Evolutionary conservation across 257 asterid species (phyloP).

Genomic region (Forsythia suspensa): DNA sequence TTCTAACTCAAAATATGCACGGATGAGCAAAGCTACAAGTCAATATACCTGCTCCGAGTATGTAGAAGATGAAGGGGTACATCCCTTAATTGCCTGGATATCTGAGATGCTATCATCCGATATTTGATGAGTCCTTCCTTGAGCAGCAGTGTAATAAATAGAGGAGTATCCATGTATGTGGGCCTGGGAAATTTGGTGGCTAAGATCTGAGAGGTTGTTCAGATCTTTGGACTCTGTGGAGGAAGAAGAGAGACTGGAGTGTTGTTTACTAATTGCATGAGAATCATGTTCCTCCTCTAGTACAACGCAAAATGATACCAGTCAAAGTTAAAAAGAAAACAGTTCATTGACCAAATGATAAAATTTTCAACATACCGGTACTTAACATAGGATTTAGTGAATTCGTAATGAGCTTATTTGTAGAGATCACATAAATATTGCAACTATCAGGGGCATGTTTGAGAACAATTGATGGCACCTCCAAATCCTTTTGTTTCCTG

Average conservation of each 20-base stretch:
- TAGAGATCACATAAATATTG: conserved; percentile 56
- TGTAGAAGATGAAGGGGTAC: conserved; percentile 35
- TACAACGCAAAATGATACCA: conserved; percentile 23
- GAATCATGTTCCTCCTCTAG: conserved; percentile 36
- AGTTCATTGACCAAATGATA: not conserved
- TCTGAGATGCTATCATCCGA: conserved; percentile 33
- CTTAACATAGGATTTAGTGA: conserved; percentile 42
- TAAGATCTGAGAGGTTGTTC: conserved; percentile 30
- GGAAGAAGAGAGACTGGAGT: conserved; percentile 37
- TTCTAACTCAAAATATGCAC: conserved; percentile 15
- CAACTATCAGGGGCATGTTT: conserved; percentile 67
- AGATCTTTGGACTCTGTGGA: conserved; percentile 36
- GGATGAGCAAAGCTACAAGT: conserved; percentile 17
- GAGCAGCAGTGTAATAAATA: conserved; percentile 18
- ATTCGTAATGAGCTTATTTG: conserved; percentile 49
- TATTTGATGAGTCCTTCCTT: conserved; percentile 26
- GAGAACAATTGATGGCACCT: conserved; percentile 70
- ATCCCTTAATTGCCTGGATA: conserved; percentile 23
- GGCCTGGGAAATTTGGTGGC: conserved; percentile 32
- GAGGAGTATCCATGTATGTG: conserved; percentile 26
- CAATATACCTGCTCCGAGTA: conserved; percentile 51
- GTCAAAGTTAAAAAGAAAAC: conserved; percentile 5
- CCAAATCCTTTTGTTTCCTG: conserved; percentile 58
- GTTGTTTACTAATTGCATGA: conserved; percentile 29
- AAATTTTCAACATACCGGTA: conserved; percentile 43